Evolutionary conservation across 352 stramenopile genomes (phyloP).

Genomic region (Elongisporangium anandrum): DNA sequence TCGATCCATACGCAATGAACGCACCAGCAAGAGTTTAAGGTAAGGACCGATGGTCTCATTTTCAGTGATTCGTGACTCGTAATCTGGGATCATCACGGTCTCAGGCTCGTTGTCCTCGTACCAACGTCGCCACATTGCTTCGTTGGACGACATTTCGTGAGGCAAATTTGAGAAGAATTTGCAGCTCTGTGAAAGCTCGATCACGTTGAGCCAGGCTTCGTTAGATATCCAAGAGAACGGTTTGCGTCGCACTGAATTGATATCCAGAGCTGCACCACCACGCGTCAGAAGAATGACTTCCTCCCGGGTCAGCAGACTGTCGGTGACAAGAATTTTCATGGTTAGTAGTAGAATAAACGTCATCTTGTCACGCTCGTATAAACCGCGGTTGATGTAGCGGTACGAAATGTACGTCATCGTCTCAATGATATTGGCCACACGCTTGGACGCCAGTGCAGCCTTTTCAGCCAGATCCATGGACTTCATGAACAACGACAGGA

Average conservation of each 20-base stretch:
- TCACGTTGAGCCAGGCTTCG: slow-evolving; percentile 96
- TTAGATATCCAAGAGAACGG: slow-evolving; percentile 98
- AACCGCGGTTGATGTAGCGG: slow-evolving; percentile 97
- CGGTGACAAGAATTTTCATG: slow-evolving; percentile 97
- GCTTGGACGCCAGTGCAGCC: slow-evolving; percentile 95
- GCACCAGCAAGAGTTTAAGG: slow-evolving; percentile 96
- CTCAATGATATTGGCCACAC: slow-evolving; percentile 98
- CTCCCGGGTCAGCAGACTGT: slow-evolving; percentile 88
- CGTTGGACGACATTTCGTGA: slow-evolving; percentile 95
- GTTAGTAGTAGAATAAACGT: slow-evolving; percentile 97
- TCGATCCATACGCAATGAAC: slow-evolving; percentile 95
- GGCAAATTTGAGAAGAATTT: slow-evolving; percentile 97
- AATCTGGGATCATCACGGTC: slow-evolving; percentile 93
- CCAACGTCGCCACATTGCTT: slow-evolving; percentile 96
- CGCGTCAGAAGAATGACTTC: slow-evolving; percentile 96
- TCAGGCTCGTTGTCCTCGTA: slow-evolving; percentile 98
- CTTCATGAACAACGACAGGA: slow-evolving; percentile 97
- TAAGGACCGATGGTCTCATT: slow-evolving; percentile 95
- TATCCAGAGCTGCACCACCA: slow-evolving; percentile 95
- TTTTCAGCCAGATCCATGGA: slow-evolving; percentile 98
- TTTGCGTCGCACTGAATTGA: slow-evolving; percentile 95
- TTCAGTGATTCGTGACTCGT: slow-evolving; percentile 91
- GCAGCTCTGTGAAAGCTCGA: slow-evolving; percentile 93
- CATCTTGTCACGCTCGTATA: slow-evolving; percentile 98
- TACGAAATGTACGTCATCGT: slow-evolving; percentile 99